phyloP scores from a whole-genome alignment of 106 monocot genomes.

The Apostasia shenzhenica region DNA sequence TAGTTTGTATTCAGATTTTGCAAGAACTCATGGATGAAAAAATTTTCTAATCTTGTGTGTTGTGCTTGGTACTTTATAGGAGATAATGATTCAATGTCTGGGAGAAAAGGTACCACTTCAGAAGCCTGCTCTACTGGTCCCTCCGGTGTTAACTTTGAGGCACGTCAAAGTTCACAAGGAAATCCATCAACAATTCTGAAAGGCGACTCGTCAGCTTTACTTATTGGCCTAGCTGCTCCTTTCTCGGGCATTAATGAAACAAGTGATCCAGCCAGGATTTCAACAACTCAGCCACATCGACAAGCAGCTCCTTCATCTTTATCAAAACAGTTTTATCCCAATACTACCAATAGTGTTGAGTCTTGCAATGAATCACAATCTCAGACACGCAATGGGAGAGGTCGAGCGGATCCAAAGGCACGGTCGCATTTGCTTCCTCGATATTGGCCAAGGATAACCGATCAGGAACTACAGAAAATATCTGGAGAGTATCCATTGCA shows the following conservation, averaged over 20 bases:
- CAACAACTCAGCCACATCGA: constrained; percentile 22
- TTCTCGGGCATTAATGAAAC: constrained; percentile 16
- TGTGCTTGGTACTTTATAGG: constrained; percentile 5
- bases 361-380: constrained; percentile 20
- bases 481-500: constrained; percentile 81
- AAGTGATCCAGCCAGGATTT: constrained; percentile 30
- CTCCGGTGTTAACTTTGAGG: constrained; percentile 31
- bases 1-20: constrained; percentile 25
- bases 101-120: constrained; percentile 34
- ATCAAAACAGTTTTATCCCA: constrained; percentile 23
- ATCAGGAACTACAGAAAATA: constrained; percentile 79
- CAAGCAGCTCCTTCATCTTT: constrained; percentile 25
- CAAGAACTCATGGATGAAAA: constrained; percentile 4
- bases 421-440: constrained; percentile 61
- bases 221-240: constrained; percentile 27
- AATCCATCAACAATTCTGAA: constrained; percentile 17
- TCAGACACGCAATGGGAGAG: constrained; percentile 53
- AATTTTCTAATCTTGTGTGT: neutral
- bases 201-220: constrained; percentile 26
- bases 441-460: constrained; percentile 79
- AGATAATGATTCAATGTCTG: constrained; percentile 22
- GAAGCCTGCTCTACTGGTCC: constrained; percentile 31
- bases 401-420: constrained; percentile 36
- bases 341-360: constrained; percentile 13
- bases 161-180: constrained; percentile 24